Conservation (phyloP, 495 filamentous ascomycete genomes). For the Daldinia childiae region DNA sequence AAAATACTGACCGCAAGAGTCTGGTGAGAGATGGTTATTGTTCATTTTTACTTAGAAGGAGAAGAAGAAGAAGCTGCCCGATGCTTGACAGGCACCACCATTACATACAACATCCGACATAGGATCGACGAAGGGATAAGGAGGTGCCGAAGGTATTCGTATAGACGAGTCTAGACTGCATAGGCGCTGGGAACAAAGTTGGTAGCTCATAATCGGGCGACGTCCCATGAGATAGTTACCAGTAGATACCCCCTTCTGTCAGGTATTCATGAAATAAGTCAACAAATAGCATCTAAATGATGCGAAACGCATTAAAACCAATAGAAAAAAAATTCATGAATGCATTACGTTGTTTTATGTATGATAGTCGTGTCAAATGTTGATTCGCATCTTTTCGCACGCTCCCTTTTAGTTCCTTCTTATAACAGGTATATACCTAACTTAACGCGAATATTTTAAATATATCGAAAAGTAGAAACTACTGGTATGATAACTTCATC, state of each 20-base stretch:
- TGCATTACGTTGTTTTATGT: background rate
- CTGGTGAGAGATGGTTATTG: slow-evolving; percentile 30
- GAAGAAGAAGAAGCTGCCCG: slow-evolving; percentile 21
- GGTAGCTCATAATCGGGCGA: slow-evolving; percentile 14
- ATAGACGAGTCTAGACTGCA: slow-evolving; percentile 18
- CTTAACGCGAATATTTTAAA: background rate
- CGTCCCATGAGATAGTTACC: slow-evolving; percentile 23
- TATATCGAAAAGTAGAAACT: background rate
- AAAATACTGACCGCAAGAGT: slow-evolving; percentile 27
- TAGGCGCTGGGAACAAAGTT: slow-evolving; percentile 6
- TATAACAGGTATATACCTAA: background rate
- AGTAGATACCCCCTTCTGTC: slow-evolving; percentile 3
- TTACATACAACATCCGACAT: slow-evolving; percentile 31
- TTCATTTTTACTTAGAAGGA: slow-evolving; percentile 30
- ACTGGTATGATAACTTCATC: too few relatives aligned
- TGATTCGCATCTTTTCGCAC: background rate
- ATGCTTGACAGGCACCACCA: slow-evolving; percentile 16
- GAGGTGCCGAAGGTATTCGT: slow-evolving; percentile 14
- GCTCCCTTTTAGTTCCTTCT: background rate
- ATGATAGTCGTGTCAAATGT: background rate
- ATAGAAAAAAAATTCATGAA: background rate
- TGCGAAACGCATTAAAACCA: background rate
- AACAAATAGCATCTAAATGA: slow-evolving; percentile 17
- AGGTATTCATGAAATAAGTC: slow-evolving; percentile 23
- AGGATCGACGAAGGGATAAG: slow-evolving; percentile 22